Evolutionary conservation across 2,329 filamentous ascomycete genomes (phyloP).

Genomic region (Trichoderma afroharzianum): DNA sequence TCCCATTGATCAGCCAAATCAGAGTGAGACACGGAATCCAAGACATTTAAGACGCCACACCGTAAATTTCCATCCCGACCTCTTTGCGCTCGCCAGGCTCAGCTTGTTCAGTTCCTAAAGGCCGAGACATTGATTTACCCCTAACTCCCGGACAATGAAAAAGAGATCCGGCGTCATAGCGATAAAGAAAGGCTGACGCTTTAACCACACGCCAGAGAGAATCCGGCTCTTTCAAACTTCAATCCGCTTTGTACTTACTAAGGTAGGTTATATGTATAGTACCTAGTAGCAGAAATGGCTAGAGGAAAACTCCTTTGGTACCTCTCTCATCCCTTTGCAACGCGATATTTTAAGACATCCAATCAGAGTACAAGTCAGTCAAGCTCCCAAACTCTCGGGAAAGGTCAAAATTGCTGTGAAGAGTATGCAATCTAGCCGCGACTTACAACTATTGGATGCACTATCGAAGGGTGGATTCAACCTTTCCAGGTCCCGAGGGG

Average conservation of each 20-base stretch:
- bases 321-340: neutral
- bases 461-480: neutral
- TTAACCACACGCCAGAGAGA: neutral
- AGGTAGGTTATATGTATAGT: too few relatives aligned
- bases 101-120: neutral
- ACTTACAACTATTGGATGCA: too few relatives aligned
- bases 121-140: neutral
- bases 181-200: neutral
- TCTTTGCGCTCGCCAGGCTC: neutral
- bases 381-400: neutral
- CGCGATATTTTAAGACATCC: neutral
- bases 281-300: too few relatives aligned
- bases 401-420: too few relatives aligned
- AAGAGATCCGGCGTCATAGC: neutral
- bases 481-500: neutral
- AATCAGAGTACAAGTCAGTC: too few relatives aligned
- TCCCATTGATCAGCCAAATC: neutral
- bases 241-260: too few relatives aligned
- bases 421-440: too few relatives aligned
- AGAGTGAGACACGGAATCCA: neutral
- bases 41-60: neutral
- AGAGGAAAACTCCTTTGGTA: neutral
- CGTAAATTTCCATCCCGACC: neutral
- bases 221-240: neutral
- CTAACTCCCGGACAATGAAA: neutral